Evolutionary conservation across 2,329 filamentous ascomycete species (phyloP).

Genomic region (Sordariomycetes sp.): DNA sequence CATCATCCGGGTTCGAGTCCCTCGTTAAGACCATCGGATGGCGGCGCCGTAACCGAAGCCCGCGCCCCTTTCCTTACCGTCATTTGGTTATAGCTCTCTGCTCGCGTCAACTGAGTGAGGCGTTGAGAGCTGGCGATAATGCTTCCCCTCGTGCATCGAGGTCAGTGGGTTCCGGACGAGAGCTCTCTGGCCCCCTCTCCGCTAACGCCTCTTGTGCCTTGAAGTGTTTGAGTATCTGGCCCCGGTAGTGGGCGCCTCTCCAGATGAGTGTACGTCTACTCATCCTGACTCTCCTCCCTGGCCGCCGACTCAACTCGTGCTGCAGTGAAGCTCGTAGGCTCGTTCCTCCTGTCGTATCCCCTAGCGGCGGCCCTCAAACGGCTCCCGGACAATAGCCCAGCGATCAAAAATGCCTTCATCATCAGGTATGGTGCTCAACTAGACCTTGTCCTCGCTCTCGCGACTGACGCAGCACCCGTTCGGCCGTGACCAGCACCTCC

Average conservation of each 20-base stretch:
- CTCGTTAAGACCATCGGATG: neutral
- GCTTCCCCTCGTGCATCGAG: slow-evolving; percentile 2
- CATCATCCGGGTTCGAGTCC: neutral
- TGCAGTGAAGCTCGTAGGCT: slow-evolving; percentile 83
- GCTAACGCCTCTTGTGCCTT: neutral
- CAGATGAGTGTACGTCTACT: slow-evolving; percentile 32
- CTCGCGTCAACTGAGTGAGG: neutral
- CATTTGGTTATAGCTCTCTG: neutral
- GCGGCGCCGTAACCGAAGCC: neutral
- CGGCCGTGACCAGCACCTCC: slow-evolving; percentile 46
- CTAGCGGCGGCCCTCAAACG: slow-evolving; percentile 82
- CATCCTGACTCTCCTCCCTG: neutral
- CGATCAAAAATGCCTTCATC: slow-evolving; percentile 80
- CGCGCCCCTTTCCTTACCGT: neutral
- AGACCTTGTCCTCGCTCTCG: neutral
- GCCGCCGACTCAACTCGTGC: neutral
- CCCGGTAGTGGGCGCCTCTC: slow-evolving; percentile 27
- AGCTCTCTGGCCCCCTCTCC: neutral
- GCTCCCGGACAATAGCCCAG: slow-evolving; percentile 74
- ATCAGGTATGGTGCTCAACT: slow-evolving; percentile 47
- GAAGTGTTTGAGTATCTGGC: slow-evolving; percentile 32
- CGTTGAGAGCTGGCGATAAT: neutral
- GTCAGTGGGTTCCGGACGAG: neutral
- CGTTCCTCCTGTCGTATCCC: slow-evolving; percentile 86
- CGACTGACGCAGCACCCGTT: neutral